These are phyloP conservation scores for Vicia sativa DNA, from an alignment of 306 rosid species.

Conservation along the genomic window DNA sequence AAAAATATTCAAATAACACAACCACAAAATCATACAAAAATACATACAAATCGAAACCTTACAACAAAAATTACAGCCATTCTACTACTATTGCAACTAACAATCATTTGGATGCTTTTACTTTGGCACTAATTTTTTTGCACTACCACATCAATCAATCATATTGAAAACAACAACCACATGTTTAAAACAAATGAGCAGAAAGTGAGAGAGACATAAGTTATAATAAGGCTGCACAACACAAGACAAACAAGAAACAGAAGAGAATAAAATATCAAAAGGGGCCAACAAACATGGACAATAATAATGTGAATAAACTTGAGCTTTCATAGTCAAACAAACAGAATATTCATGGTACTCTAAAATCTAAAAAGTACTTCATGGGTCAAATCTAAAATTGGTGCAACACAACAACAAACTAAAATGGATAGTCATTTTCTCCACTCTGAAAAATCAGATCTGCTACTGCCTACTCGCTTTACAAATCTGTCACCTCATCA, in stretches of 20 bases:
- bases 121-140: not conserved
- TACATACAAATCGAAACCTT: not conserved
- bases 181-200: not conserved
- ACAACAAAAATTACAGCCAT: not conserved
- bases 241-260: not conserved
- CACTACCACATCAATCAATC: conserved; percentile 11
- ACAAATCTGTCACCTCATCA: conserved; percentile 56
- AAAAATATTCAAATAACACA: not conserved
- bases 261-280: not conserved
- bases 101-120: conserved; percentile 4
- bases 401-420: conserved; percentile 54
- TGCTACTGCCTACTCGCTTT: conserved; percentile 72
- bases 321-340: conserved; percentile 43
- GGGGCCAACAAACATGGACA: conserved; percentile 28
- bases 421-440: conserved; percentile 46
- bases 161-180: not conserved
- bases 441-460: conserved; percentile 68
- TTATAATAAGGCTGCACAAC: not conserved
- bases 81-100: not conserved
- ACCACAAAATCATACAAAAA: not conserved
- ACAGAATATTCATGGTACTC: conserved; percentile 50
- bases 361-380: conserved; percentile 47
- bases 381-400: conserved; percentile 37
- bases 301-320: conserved; percentile 29
- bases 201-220: not conserved